Evolutionary conservation across 2,329 filamentous ascomycete species (phyloP), one percentile per base, ranked within the genome.

Genomic region (Penicillium griseofulvum): DNA sequence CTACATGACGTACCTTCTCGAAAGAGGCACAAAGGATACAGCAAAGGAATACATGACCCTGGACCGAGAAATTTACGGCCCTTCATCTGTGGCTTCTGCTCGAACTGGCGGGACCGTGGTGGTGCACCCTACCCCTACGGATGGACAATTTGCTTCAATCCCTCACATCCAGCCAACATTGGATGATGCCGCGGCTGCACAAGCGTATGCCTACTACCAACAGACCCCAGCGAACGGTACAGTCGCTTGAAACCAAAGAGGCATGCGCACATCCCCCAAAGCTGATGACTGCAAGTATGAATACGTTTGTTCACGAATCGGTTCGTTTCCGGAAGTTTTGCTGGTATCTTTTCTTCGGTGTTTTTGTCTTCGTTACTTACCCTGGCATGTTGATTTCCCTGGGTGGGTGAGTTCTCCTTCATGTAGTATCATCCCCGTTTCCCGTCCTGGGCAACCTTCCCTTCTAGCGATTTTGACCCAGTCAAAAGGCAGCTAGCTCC

Each of bases 41-140:
- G 93, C 95, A 77, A 90, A 91, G 74, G 88, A 92, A 65, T 96
- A 92, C 71, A 80, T 97, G 68, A 78, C 82, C 56, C 78, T 97
- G 34, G 93, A 99, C 70, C 84, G 87, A 41, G 89, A 96, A 71
- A 84, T 97, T 56, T 94, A 95, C 71, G 94, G 94, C 1, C 76
- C 77, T 5, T 61, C 66, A 3, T 78, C 76, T 6, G 74, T 78
- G 24, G 59, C 70, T 28, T 58, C 66, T 36, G 61, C 65, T 41
- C 69, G 72, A 55, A 70, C 67, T 14, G 65, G 66, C 17, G 68
- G 65, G n/a, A 49, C 47, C 47, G 49, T 42, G 42, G 44, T 54
- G 9, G 56, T 59, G 28, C 52, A 63, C 14, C 54, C 58, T 7
- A 41, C 54, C 22, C 42, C 59, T 31, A 38, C 45, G 17, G 43